Conservation (phyloP, 495 filamentous ascomycete genomes). For the Penicillium samsonianum region DNA sequence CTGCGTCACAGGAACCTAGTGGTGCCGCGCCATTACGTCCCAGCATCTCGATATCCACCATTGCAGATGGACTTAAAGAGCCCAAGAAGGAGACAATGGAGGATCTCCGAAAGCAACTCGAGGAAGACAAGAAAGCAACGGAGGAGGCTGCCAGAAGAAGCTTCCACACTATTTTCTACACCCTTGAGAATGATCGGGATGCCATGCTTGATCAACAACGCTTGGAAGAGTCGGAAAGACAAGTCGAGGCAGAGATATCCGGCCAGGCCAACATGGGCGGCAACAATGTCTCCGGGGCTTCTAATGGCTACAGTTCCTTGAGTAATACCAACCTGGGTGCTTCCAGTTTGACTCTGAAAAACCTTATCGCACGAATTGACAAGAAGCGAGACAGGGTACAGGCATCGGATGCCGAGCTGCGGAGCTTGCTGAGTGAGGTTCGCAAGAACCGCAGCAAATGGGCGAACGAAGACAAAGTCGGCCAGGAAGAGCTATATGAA, state of each 20-base stretch:
- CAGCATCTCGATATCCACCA: constrained; percentile 31
- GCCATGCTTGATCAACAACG: constrained; percentile 98
- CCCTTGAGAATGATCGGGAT: constrained; percentile 88
- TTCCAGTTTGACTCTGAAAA: constrained; percentile 94
- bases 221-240: constrained; percentile 92
- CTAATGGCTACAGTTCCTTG: constrained; percentile 74
- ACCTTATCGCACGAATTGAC: constrained; percentile 94
- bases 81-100: constrained; percentile 67
- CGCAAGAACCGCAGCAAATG: constrained; percentile 97
- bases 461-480: constrained; percentile 95
- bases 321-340: constrained; percentile 93
- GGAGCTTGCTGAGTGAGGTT: constrained; percentile 92
- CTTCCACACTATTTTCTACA: constrained; percentile 91
- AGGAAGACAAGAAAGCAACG: constrained; percentile 90
- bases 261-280: constrained; percentile 59
- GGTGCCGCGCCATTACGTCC: constrained; percentile 32
- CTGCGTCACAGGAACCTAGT: constrained; percentile 40
- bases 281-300: constrained; percentile 47
- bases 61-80: constrained; percentile 41
- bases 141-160: constrained; percentile 86
- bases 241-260: constrained; percentile 89
- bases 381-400: constrained; percentile 81
- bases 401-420: constrained; percentile 88
- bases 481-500: constrained; percentile 97
- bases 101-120: constrained; percentile 87